These are phyloP conservation scores for Plasmodium cynomolgi DNA, from an alignment of 169 alveolate genomes.

Conservation along the genomic window DNA sequence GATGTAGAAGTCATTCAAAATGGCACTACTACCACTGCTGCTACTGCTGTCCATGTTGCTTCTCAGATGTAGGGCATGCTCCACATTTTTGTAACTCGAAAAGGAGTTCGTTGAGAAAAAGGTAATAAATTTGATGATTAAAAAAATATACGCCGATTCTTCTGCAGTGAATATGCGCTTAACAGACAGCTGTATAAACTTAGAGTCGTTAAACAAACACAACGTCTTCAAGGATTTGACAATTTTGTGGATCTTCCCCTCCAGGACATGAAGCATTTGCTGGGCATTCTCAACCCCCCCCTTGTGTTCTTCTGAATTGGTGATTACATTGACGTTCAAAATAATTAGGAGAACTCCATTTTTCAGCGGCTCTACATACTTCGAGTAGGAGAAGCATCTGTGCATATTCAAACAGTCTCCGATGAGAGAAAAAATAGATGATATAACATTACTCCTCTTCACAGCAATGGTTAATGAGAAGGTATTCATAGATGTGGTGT, in stretches of 20 bases:
- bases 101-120: constrained; percentile 55
- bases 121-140: constrained; percentile 36
- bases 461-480: constrained; percentile 85
- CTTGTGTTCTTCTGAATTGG: constrained; percentile 1
- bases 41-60: not conserved
- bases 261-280: not conserved
- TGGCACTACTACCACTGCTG: not conserved
- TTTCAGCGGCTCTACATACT: constrained; percentile 86
- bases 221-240: constrained; percentile 47
- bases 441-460: constrained; percentile 81
- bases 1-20: constrained; percentile 45
- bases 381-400: constrained; percentile 86
- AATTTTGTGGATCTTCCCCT: constrained; percentile 8
- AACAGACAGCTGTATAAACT: constrained; percentile 62
- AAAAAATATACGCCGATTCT: constrained; percentile 51
- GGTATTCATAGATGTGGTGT: constrained; percentile 73
- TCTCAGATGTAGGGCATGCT: constrained; percentile 30
- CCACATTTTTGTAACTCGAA: constrained; percentile 61
- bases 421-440: constrained; percentile 83
- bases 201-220: constrained; percentile 32
- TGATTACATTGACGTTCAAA: constrained; percentile 35
- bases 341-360: constrained; percentile 55
- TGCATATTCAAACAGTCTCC: constrained; percentile 87
- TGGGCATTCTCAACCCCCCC: not conserved
- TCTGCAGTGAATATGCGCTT: constrained; percentile 57